These are phyloP conservation scores for Phialophora macrospora DNA, from an alignment of 2,329 filamentous ascomycete species.

Conservation along the genomic window DNA sequence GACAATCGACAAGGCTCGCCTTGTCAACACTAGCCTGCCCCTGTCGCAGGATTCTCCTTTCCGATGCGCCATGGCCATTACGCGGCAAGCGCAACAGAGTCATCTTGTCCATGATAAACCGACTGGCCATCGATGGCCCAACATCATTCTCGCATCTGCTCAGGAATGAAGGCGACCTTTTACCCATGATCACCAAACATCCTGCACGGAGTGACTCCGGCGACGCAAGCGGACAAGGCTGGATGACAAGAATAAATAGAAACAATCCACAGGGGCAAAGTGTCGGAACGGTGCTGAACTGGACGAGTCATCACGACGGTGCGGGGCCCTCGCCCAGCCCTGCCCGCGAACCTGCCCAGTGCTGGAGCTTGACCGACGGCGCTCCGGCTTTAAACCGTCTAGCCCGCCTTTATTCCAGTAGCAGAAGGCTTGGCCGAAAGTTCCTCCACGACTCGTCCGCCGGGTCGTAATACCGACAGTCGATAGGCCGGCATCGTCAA, in stretches of 20 bases:
- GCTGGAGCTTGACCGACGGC: neutral
- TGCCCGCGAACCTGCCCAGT: neutral
- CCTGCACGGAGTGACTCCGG: constrained; percentile 19
- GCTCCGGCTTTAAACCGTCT: constrained; percentile 1
- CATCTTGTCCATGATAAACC: constrained; percentile 1
- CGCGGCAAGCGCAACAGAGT: constrained; percentile 14
- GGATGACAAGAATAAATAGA: constrained; percentile 21
- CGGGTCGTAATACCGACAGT: neutral
- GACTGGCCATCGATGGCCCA: neutral
- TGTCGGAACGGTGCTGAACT: neutral
- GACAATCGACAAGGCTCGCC: neutral
- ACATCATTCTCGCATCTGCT: constrained; percentile 9
- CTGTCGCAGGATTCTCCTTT: constrained; percentile 9
- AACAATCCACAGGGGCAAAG: constrained; percentile 9
- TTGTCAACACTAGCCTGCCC: constrained; percentile 14
- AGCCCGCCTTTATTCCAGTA: neutral
- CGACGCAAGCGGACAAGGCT: constrained; percentile 16
- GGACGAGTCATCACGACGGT: neutral
- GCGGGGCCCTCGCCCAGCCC: too few relatives aligned
- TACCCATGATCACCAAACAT: neutral
- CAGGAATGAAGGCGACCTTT: neutral
- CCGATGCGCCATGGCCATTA: constrained; percentile 18
- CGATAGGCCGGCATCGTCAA: neutral
- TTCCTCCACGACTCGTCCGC: neutral
- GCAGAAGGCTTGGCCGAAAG: neutral